Base-by-base conservation (phyloP, 2,329 filamentous ascomycete species). In the Exophiala xenobiotica region DNA sequence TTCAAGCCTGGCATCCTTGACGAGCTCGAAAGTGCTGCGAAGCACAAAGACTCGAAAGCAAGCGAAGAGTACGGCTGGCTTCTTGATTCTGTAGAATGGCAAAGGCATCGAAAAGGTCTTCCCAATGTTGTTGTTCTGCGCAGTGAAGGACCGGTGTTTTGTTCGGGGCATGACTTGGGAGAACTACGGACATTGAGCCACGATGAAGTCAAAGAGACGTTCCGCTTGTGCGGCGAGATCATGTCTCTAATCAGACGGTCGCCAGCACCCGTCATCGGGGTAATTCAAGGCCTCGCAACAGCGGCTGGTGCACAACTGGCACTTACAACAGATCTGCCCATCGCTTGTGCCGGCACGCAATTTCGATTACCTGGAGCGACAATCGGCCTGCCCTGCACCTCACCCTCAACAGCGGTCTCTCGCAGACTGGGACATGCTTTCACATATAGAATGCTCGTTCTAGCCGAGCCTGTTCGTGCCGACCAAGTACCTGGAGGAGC, bases 181-280 rank as follows among this genome's bases (percentile, higher is more conserved):
- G 57, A 61, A 39, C 45, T 61, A 18, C 41, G 56, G 16, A 51
- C 49, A 9, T 35, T 61, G 24, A 46, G 56, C 18, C 50, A 61
- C 24, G 59, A 59, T 12, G 56, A 60, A 24, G 59, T 61, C 45
- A 61, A 60, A 33, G 57, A 61, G 50, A 58, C 59, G 3, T 61
- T 61, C 38, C 53, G 51, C n/a, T 45, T 61, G 12, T 61, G 59
- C 24, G 59, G 57, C 14, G 59, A 61, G 40, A 57, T 61, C 31
- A 61, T 61, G 57, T 57, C 51, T 16, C 39, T 61, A 33, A 61
- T 61, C 38, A 31, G 57, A 35, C 50, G 59, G 18, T 60, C 57
- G 18, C 59, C 59, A n/a, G 57, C 50, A 8, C 59, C 59, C 3
- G 59, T 61, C 4, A 51, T 61, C 14, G 59, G 55, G 4, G 50